Conservation (phyloP, 257 asterid species). For the Salvia hispanica region DNA sequence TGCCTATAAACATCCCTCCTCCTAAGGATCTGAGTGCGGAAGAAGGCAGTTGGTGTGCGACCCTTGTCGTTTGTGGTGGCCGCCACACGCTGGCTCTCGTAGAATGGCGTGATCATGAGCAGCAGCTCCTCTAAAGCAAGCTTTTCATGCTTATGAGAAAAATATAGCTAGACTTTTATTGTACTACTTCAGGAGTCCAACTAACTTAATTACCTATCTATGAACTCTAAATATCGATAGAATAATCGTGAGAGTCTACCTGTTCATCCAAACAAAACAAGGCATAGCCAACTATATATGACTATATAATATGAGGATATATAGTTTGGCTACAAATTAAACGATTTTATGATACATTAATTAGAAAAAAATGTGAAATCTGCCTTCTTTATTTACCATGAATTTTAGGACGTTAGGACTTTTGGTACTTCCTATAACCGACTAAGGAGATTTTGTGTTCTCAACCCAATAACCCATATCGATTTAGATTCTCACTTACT, state of each 20-base stretch:
- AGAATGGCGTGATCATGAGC: constrained; percentile 59
- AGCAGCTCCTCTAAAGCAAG: constrained; percentile 36
- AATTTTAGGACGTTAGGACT: no score
- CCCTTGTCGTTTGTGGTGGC: constrained; percentile 92
- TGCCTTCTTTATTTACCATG: no score
- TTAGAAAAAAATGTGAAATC: no score
- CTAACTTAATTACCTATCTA: background rate
- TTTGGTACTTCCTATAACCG: no score
- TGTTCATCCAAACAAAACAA: no score
- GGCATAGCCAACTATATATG: no score
- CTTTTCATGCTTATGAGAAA: constrained; percentile 10
- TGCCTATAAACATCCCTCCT: constrained; percentile 70
- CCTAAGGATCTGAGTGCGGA: constrained; percentile 43
- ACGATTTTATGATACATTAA: no score
- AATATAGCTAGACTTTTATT: background rate
- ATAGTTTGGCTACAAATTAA: no score
- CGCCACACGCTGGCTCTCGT: constrained; percentile 84
- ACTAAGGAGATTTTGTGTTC: no score
- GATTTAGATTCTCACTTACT: no score
- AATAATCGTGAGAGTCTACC: background rate
- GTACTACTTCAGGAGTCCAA: constrained; percentile 19
- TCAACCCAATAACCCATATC: no score
- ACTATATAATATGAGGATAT: no score
- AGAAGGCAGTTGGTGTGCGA: constrained; percentile 76
- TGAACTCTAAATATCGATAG: background rate